These are phyloP conservation scores for Parafenestella ontariensis DNA, from an alignment of 2,329 filamentous ascomycete species.

Conservation along the genomic window DNA sequence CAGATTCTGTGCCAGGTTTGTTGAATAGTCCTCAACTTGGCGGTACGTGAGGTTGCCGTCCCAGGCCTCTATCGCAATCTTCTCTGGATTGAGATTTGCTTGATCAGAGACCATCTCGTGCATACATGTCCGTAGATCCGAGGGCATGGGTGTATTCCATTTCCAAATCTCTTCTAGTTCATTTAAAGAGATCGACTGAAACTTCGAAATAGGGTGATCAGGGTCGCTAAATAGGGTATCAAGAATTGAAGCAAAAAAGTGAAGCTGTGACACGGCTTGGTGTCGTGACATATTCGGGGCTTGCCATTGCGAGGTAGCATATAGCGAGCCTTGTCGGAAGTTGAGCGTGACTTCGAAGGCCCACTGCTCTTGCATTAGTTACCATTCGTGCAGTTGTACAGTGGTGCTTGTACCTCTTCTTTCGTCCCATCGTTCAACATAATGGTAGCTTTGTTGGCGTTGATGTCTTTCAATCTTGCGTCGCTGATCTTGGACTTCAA, in stretches of 20 bases:
- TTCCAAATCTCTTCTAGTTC: conserved; percentile 57
- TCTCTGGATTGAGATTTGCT: conserved; percentile 42
- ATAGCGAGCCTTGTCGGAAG: conserved; percentile 35
- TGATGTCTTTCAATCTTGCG: conserved; percentile 19
- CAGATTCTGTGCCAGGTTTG: conserved; percentile 37
- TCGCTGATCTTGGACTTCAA: conserved; percentile 22
- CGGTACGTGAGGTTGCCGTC: conserved; percentile 46
- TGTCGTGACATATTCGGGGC: conserved; percentile 52
- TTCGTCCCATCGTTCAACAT: conserved; percentile 39
- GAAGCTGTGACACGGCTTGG: conserved; percentile 53
- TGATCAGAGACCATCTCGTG: conserved; percentile 56
- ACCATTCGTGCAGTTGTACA: neutral
- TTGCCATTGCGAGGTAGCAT: conserved; percentile 53
- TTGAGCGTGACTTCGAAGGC: conserved; percentile 34
- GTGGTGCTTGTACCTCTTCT: conserved; percentile 32
- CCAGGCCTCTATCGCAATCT: conserved; percentile 49
- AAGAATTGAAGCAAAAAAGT: conserved; percentile 49
- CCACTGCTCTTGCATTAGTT: conserved; percentile 30
- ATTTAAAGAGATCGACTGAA: conserved; percentile 33
- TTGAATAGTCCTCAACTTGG: conserved; percentile 45
- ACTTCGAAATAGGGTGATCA: conserved; percentile 17
- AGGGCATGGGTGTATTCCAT: conserved; percentile 57
- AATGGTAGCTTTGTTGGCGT: conserved; percentile 15
- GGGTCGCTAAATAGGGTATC: conserved; percentile 44
- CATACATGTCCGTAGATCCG: conserved; percentile 54